A percentile compares a stretch with the other conserved stretches of the same genome.
These are phyloP conservation scores for Thymus mandschuricus DNA, from an alignment of 257 asterid genomes.

Conservation along the genomic window DNA sequence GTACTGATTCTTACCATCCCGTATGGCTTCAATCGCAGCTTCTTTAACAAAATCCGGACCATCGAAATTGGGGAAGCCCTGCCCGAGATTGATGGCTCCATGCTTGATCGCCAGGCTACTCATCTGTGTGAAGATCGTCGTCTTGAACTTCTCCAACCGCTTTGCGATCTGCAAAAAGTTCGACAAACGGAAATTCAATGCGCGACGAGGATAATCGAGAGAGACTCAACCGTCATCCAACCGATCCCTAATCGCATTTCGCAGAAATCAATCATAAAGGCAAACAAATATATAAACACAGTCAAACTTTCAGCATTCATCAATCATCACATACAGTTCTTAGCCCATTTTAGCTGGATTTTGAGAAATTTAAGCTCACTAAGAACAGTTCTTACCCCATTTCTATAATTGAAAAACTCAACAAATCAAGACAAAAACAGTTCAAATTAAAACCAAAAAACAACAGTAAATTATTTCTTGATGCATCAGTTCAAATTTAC, in stretches of 20 bases:
- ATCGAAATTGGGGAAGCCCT: slow-evolving; percentile 97
- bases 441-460: background rate
- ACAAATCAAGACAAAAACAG: background rate
- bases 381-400: background rate
- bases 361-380: background rate
- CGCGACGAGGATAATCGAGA: background rate
- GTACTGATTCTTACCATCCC: slow-evolving; percentile 81
- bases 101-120: slow-evolving; percentile 89
- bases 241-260: background rate
- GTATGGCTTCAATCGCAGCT: slow-evolving; percentile 89
- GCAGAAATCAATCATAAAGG: background rate
- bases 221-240: background rate
- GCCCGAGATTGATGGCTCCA: slow-evolving; percentile 95
- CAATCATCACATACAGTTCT: background rate
- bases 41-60: slow-evolving; percentile 98
- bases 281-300: background rate
- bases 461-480: background rate
- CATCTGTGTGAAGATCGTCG: slow-evolving; percentile 98
- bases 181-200: background rate
- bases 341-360: no score
- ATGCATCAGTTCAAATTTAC: background rate
- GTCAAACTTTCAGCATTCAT: background rate
- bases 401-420: slow-evolving; percentile 3
- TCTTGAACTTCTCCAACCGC: slow-evolving; percentile 94
- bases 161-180: slow-evolving; percentile 66